These are phyloP conservation scores for Coemansia sp. DNA, from an alignment of 192 early-diverging fungal genomes.

Conservation along the genomic window DNA sequence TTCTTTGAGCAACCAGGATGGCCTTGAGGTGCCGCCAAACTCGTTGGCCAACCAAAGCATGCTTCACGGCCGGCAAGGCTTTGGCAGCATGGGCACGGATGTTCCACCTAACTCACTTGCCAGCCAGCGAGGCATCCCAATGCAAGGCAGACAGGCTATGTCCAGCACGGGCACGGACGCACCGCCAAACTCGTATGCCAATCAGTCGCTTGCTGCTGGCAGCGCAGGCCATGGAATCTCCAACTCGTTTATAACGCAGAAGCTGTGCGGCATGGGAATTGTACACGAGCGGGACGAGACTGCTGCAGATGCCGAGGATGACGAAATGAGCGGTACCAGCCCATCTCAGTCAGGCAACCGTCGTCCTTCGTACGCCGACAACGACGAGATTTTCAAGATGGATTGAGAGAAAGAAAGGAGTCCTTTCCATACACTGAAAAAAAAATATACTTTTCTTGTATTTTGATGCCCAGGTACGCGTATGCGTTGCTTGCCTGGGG, in stretches of 20 bases:
- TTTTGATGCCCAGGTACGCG: too few relatives aligned
- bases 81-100: slow-evolving; percentile 13
- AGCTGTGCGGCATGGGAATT: slow-evolving; percentile 10
- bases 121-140: slow-evolving; percentile 4
- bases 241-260: slow-evolving; percentile 23
- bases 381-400: slow-evolving; percentile 32
- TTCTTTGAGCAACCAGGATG: not conserved
- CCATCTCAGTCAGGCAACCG: not conserved
- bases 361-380: slow-evolving; percentile 2
- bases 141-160: slow-evolving; percentile 1
- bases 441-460: too few relatives aligned
- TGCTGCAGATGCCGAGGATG: slow-evolving; percentile 10
- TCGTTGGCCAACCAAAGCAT: slow-evolving; percentile 1
- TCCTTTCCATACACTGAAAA: not conserved
- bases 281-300: slow-evolving; percentile 11
- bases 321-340: slow-evolving; percentile 4
- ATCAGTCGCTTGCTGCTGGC: not conserved
- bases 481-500: too few relatives aligned
- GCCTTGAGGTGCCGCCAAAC: slow-evolving; percentile 5
- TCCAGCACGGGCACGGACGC: slow-evolving; percentile 5
- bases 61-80: not conserved
- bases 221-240: slow-evolving; percentile 3
- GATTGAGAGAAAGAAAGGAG: slow-evolving; percentile 8
- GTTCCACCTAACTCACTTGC: slow-evolving; percentile 30
- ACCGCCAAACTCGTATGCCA: slow-evolving; percentile 13